Conservation (phyloP, 202 grass and related monocot species). For the Zoysia matrella region DNA sequence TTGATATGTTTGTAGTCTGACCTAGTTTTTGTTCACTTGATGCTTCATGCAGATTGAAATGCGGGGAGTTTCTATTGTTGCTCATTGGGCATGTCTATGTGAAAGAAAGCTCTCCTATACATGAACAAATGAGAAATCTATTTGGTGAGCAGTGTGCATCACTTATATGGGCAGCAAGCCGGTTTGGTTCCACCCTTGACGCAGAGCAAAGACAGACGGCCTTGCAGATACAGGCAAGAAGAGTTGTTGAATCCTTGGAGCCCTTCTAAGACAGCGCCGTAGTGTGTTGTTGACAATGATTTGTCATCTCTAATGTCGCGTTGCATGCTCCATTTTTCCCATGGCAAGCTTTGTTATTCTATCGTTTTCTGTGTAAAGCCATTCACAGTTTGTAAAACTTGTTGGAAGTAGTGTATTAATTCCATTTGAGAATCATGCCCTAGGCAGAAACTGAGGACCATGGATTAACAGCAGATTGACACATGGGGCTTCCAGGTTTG, state of each 20-base stretch:
- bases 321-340: constrained; percentile 15
- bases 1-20: neutral
- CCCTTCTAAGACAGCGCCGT: constrained; percentile 47
- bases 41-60: constrained; percentile 81
- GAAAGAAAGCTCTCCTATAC: constrained; percentile 87
- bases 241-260: constrained; percentile 87
- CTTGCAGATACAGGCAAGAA: constrained; percentile 90
- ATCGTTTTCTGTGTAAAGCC: constrained; percentile 40
- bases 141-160: constrained; percentile 92
- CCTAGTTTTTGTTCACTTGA: constrained; percentile 5
- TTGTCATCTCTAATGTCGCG: neutral
- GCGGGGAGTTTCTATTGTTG: constrained; percentile 85
- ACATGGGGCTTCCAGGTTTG: neutral
- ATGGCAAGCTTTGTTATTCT: constrained; percentile 14
- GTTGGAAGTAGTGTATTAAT: constrained; percentile 28
- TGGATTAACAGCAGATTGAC: constrained; percentile 1
- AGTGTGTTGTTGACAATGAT: constrained; percentile 6
- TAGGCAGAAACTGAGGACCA: neutral
- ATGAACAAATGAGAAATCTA: constrained; percentile 68
- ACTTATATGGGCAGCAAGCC: constrained; percentile 90
- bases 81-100: constrained; percentile 86
- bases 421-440: constrained; percentile 32
- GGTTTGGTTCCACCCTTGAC: constrained; percentile 92
- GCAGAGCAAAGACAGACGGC: constrained; percentile 82
- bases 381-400: constrained; percentile 34